Evolutionary conservation across 2,329 filamentous ascomycete species (phyloP).

Genomic region (Talaromyces sp.): DNA sequence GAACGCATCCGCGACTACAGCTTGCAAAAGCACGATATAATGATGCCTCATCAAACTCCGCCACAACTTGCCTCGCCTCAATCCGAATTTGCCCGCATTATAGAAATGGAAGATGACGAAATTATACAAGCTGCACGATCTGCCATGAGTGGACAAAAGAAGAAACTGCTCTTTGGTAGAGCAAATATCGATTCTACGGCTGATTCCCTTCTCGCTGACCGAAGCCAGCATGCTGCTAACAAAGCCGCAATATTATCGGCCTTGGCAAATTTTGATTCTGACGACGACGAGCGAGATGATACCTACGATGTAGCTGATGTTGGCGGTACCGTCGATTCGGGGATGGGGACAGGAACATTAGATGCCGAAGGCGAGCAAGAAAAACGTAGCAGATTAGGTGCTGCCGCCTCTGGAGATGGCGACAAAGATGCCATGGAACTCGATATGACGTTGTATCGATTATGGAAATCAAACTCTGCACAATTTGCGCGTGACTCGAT

Average conservation of each 20-base stretch:
- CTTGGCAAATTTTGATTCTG: conserved; percentile 81
- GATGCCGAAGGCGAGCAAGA: conserved; percentile 55
- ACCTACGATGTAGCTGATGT: conserved; percentile 93
- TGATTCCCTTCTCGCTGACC: conserved; percentile 67
- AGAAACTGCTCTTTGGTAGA: conserved; percentile 74
- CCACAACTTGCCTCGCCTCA: conserved; percentile 26
- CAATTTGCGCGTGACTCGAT: conserved; percentile 68
- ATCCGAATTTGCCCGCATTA: conserved; percentile 53
- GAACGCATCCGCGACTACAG: conserved; percentile 48
- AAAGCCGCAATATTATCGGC: conserved; percentile 88
- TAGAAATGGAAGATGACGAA: conserved; percentile 76
- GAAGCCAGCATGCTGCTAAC: conserved; percentile 58
- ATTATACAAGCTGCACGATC: conserved; percentile 68
- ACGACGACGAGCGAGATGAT: conserved; percentile 95
- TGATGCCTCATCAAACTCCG: conserved; percentile 52
- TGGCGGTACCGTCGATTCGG: conserved; percentile 75
- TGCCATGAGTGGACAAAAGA: conserved; percentile 28
- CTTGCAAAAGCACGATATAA: conserved; percentile 45
- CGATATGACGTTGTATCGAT: conserved; percentile 70
- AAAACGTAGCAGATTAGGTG: conserved; percentile 33
- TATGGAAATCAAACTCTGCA: conserved; percentile 62
- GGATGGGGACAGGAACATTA: conserved; percentile 32
- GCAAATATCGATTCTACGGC: conserved; percentile 58
- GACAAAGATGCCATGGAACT: conserved; percentile 29
- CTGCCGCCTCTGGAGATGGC: background rate